These are phyloP conservation scores for Fusarium pseudonygamai DNA, from an alignment of 2,329 filamentous ascomycete genomes.

Conservation along the genomic window DNA sequence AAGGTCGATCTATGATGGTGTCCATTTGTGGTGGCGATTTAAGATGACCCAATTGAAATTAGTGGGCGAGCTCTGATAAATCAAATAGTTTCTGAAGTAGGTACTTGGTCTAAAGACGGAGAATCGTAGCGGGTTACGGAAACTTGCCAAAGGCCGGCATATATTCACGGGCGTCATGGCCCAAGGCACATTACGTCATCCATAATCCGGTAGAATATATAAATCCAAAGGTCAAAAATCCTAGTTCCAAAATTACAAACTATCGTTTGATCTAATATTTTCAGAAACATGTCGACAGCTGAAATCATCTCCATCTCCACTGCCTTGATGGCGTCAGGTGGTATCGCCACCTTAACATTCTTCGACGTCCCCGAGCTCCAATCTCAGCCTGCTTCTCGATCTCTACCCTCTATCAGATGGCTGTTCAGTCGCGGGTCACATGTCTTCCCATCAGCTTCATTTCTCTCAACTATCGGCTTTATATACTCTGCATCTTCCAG, in stretches of 20 bases:
- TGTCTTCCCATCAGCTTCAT: not conserved
- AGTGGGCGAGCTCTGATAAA: accelerated
- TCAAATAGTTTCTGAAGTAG: accelerated
- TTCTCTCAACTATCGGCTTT: not conserved
- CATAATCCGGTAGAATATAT: not conserved
- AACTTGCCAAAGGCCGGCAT: not conserved
- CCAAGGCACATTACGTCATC: not conserved
- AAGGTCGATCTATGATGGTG: slow-evolving; percentile 56
- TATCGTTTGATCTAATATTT: not conserved
- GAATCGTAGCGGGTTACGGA: not conserved
- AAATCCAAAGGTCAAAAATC: not conserved
- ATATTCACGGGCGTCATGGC: not conserved
- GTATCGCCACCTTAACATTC: not conserved
- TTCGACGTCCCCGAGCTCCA: slow-evolving; percentile 16
- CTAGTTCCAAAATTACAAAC: accelerated
- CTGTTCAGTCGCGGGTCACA: not conserved
- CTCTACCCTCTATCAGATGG: not conserved
- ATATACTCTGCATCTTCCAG: not conserved
- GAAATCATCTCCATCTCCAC: not conserved
- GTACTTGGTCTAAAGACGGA: not conserved
- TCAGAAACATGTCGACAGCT: not conserved
- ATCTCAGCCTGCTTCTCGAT: not conserved
- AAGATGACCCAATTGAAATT: accelerated
- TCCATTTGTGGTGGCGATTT: not conserved
- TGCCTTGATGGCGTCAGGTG: slow-evolving; percentile 5